These are phyloP conservation scores for Leucocoprinus sp. DNA, from an alignment of 768 basidiomycete genomes.

Conservation along the genomic window DNA sequence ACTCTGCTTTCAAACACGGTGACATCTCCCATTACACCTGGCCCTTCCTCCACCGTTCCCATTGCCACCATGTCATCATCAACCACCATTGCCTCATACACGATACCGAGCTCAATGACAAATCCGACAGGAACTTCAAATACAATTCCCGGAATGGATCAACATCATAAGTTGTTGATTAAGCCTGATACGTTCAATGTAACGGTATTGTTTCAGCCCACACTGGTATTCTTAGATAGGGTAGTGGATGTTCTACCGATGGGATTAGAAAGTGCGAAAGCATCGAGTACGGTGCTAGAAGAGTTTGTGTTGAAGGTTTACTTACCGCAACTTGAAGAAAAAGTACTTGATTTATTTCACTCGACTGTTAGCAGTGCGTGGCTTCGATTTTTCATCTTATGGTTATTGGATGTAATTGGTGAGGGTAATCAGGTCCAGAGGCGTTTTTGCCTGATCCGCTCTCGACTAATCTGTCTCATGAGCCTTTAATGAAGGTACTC, in stretches of 20 bases:
- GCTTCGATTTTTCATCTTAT: neutral
- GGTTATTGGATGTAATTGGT: neutral
- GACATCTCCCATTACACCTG: slow-evolving; percentile 19
- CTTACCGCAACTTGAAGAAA: slow-evolving; percentile 91
- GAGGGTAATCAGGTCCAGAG: slow-evolving; percentile 50
- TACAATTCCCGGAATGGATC: slow-evolving; percentile 58
- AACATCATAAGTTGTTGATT: slow-evolving; percentile 80
- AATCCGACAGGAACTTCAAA: slow-evolving; percentile 48
- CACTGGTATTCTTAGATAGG: slow-evolving; percentile 73
- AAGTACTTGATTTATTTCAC: slow-evolving; percentile 81
- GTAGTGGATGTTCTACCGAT: slow-evolving; percentile 66
- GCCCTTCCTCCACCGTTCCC: neutral
- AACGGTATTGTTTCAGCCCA: slow-evolving; percentile 89
- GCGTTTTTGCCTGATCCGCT: slow-evolving; percentile 79
- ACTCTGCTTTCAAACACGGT: slow-evolving; percentile 49
- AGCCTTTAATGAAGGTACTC: slow-evolving; percentile 72
- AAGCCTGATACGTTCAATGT: slow-evolving; percentile 93
- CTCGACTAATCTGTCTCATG: slow-evolving; percentile 52
- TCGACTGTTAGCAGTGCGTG: slow-evolving; percentile 65
- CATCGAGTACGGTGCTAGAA: slow-evolving; percentile 71
- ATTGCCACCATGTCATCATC: neutral
- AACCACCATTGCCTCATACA: neutral
- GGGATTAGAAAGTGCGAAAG: slow-evolving; percentile 55
- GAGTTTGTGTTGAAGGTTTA: slow-evolving; percentile 92
- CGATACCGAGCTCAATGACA: neutral